A percentile compares a stretch with the other conserved stretches of the same genome.
These are phyloP conservation scores for Cyclospora cayetanensis DNA, from an alignment of 169 alveolate genomes.

Conservation along the genomic window DNA sequence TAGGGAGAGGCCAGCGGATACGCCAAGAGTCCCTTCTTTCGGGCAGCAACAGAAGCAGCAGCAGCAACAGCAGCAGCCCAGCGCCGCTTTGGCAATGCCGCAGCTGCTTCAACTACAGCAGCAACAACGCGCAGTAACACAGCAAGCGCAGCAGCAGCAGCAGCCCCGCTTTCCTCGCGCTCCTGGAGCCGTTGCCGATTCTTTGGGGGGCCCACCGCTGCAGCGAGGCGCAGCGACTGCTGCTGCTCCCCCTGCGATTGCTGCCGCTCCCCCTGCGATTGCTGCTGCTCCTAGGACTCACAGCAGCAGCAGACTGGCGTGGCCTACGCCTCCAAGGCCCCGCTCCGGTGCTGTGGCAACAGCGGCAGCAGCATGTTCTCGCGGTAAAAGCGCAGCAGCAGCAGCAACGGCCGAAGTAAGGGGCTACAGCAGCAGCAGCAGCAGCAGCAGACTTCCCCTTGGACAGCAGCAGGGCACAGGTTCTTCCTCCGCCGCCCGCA, in stretches of 20 bases:
- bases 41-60: too few species aligned
- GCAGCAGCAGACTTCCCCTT: slow-evolving; percentile 35
- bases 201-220: neutral
- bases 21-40: neutral
- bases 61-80: too few species aligned
- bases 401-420: neutral
- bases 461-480: neutral
- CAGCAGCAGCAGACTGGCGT: slow-evolving; percentile 9
- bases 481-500: neutral
- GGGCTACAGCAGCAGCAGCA: slow-evolving; percentile 14
- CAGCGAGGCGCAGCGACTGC: slow-evolving; percentile 15
- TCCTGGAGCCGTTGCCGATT: neutral
- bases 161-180: neutral
- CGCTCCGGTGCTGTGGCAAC: neutral
- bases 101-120: slow-evolving; percentile 9
- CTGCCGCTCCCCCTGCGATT: neutral
- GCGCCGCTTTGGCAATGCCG: slow-evolving; percentile 1
- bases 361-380: neutral
- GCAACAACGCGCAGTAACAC: neutral
- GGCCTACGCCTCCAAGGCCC: slow-evolving; percentile 35
- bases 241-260: neutral
- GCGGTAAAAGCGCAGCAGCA: slow-evolving; percentile 24
- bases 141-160: slow-evolving; percentile 10
- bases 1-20: neutral
- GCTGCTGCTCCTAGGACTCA: too few species aligned